These are phyloP conservation scores for Candida maris DNA, from an alignment of 805 yeast species.

Conservation along the genomic window DNA sequence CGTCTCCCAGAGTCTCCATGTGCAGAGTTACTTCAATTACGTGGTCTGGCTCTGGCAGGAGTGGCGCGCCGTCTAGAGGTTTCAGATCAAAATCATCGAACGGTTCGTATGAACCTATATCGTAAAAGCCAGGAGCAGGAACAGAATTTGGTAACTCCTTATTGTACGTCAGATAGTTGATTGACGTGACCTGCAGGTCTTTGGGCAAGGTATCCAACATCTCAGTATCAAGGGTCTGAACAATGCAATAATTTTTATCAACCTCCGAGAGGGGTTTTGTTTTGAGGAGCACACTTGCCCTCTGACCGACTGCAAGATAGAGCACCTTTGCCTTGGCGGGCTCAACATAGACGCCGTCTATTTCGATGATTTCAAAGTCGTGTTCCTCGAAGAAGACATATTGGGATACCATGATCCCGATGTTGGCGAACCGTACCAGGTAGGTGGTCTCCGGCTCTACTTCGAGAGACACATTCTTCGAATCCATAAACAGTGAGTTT, in stretches of 20 bases:
- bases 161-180: slow-evolving; percentile 55
- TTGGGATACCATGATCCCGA: slow-evolving; percentile 74
- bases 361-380: slow-evolving; percentile 65
- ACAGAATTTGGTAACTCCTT: slow-evolving; percentile 23
- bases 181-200: slow-evolving; percentile 50
- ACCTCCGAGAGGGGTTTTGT: slow-evolving; percentile 41
- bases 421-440: slow-evolving; percentile 58
- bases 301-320: slow-evolving; percentile 75
- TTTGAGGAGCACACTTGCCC: slow-evolving; percentile 65
- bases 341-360: slow-evolving; percentile 67
- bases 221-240: slow-evolving; percentile 56
- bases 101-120: slow-evolving; percentile 28
- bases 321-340: slow-evolving; percentile 53
- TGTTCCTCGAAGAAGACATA: slow-evolving; percentile 67
- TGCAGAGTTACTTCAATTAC: slow-evolving; percentile 54
- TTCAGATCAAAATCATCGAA: slow-evolving; percentile 44
- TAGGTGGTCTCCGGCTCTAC: slow-evolving; percentile 63
- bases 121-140: slow-evolving; percentile 16
- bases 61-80: slow-evolving; percentile 37
- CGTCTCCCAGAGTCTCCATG: slow-evolving; percentile 71
- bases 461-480: slow-evolving; percentile 50
- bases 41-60: slow-evolving; percentile 59
- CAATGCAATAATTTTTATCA: slow-evolving; percentile 52
- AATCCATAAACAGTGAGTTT: slow-evolving; percentile 60
- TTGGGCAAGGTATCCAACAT: slow-evolving; percentile 71